Percentiles rank a stretch among this genome's conserved stretches.
phyloP scores from a whole-genome alignment of 2,329 filamentous ascomycete genomes.

The Chaetomium olivaceum region DNA sequence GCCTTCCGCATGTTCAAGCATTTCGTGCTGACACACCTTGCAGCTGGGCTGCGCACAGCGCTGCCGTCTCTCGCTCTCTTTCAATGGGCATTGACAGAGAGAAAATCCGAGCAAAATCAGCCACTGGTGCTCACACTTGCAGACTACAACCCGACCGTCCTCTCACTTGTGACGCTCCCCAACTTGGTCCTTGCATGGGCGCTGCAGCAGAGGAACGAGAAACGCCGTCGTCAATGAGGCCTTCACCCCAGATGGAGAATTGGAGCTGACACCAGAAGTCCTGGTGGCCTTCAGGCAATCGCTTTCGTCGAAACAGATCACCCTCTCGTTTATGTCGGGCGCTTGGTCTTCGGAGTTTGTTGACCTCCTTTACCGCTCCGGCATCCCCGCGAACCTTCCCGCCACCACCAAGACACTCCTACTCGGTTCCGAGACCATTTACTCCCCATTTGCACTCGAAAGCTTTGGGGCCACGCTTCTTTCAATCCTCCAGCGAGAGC shows the following conservation, averaged over 20 bases:
- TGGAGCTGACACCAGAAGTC: conserved; percentile 63
- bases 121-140: conserved; percentile 65
- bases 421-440: conserved; percentile 80
- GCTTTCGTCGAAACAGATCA: conserved; percentile 53
- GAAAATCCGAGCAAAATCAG: conserved; percentile 31
- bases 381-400: conserved; percentile 26
- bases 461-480: conserved; percentile 70
- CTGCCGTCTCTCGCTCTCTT: conserved; percentile 72
- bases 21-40: conserved; percentile 33
- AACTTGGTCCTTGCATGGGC: conserved; percentile 75
- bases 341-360: conserved; percentile 71
- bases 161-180: conserved; percentile 76
- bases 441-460: conserved; percentile 69
- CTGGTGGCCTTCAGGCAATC: conserved; percentile 58
- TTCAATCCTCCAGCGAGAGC: conserved; percentile 54
- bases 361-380: conserved; percentile 51
- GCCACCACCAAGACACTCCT: conserved; percentile 50
- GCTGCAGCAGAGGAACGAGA: conserved; percentile 45
- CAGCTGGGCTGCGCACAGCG: conserved; percentile 76
- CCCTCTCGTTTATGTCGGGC: conserved; percentile 69
- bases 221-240: conserved; percentile 46
- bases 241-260: conserved; percentile 57
- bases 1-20: not conserved
- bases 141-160: conserved; percentile 78
- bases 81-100: conserved; percentile 51